These are phyloP conservation scores for Pisolithus marmoratus DNA, from an alignment of 768 basidiomycete genomes.

Conservation along the genomic window DNA sequence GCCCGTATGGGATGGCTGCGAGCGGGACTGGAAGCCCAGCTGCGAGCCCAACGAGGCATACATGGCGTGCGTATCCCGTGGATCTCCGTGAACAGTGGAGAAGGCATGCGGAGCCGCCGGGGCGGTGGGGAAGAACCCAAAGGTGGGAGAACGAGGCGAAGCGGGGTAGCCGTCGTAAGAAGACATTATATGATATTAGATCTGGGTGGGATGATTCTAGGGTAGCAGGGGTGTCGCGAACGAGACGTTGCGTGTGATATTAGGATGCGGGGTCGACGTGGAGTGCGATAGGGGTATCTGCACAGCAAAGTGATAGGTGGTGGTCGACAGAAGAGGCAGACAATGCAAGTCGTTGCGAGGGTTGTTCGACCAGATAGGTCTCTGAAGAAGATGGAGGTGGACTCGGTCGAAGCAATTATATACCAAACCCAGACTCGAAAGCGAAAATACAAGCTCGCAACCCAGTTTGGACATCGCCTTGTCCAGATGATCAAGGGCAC, in stretches of 20 bases:
- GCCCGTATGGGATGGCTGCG: constrained; percentile 12
- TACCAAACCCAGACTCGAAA: constrained; percentile 14
- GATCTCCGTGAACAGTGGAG: constrained; percentile 50
- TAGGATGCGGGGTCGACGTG: neutral
- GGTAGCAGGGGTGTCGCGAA: constrained; percentile 1
- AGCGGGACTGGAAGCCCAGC: constrained; percentile 15
- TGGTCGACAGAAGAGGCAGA: constrained; percentile 4
- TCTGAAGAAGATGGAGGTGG: constrained; percentile 6
- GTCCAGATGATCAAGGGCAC: constrained; percentile 10
- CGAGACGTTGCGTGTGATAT: neutral
- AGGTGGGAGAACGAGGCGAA: constrained; percentile 48
- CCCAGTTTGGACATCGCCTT: constrained; percentile 14
- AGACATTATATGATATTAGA: constrained; percentile 36
- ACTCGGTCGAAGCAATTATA: constrained; percentile 18
- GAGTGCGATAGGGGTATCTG: constrained; percentile 2
- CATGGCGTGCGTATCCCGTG: constrained; percentile 55
- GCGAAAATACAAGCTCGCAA: constrained; percentile 21
- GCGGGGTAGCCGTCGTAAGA: constrained; percentile 34
- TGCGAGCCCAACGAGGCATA: constrained; percentile 43
- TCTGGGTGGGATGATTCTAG: constrained; percentile 1
- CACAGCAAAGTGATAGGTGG: neutral
- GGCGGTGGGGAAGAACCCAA: constrained; percentile 53
- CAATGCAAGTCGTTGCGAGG: constrained; percentile 9
- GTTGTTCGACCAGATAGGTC: constrained; percentile 9
- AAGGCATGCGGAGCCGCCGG: constrained; percentile 56